Evolutionary conservation across 179 eudicot species (phyloP), one percentile per base, ranked within the genome.

Genomic region (Gypsophila paniculata): DNA sequence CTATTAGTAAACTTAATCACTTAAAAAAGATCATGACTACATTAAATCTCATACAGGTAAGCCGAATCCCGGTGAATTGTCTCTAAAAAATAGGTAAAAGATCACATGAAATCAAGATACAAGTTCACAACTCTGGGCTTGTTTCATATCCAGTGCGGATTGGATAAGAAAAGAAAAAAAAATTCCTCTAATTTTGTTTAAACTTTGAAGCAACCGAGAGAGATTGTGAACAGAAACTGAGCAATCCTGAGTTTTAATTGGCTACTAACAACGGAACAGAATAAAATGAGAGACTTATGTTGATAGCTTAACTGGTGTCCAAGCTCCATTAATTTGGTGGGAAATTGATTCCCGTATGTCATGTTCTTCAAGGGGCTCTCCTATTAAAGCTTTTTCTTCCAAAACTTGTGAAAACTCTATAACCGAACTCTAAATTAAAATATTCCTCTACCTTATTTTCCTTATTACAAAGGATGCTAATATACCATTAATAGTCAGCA

Each of bases 1-100:
- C 68, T 9, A 49, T 65, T 60, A 70, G 64, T 65, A 44, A 70
- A 55, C 48, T 32, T 22, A 8, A 63, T 58, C 14, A 54, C 57
- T 55, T 60, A 13, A 65, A 34, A 46, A 18, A 57, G 21, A 58
- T 58, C 65, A 57, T 10, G 10, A 58, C 13, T 67, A 57, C 60
- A 51, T 52, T 48, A 6, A 42, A 2, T 14, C 15, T 21, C 38
- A 21, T 5, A 22, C 34, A 62, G 2, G 19, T n/a, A 66, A 46
- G 70, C 38, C 25, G 39, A 62, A 0, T 19, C 4, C 29, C 7
- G 13, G 32, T 23, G 32, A 23, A 57, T 0, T n/a, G 22, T 17
- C 52, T 46, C 52, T 12, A 12, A 15, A n/a, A 17, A 8, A n/a
- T 53, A 53, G 58, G 23, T 19, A 60, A 25, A 59, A 25, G 64